phyloP scores from a whole-genome alignment of 768 basidiomycete genomes.

The Hemileccinum rubropunctum region DNA sequence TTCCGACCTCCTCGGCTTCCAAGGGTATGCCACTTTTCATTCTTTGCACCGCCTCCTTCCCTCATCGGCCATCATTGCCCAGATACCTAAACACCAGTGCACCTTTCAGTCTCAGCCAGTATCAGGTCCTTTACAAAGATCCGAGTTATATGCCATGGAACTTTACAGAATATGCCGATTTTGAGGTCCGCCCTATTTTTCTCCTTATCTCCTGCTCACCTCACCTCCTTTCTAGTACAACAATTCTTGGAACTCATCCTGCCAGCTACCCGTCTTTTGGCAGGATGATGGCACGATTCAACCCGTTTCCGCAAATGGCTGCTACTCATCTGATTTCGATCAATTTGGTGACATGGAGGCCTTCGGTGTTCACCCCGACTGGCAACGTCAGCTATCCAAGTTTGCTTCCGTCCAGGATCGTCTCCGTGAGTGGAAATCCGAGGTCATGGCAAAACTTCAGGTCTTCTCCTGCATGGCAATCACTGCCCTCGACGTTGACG shows the following conservation, averaged over 20 bases:
- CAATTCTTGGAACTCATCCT: slow-evolving; percentile 73
- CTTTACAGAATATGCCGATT: slow-evolving; percentile 82
- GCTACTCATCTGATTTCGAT: slow-evolving; percentile 83
- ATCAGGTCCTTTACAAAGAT: slow-evolving; percentile 69
- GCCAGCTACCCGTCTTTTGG: slow-evolving; percentile 79
- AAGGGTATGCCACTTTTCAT: slow-evolving; percentile 53
- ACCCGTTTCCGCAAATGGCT: slow-evolving; percentile 60
- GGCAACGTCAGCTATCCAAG: slow-evolving; percentile 91
- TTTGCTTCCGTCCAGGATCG: slow-evolving; percentile 97
- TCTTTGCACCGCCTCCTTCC: slow-evolving; percentile 3
- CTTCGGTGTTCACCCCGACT: slow-evolving; percentile 93
- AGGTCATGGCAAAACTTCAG: slow-evolving; percentile 74
- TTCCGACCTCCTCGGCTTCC: slow-evolving; percentile 81
- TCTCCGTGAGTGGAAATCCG: slow-evolving; percentile 86
- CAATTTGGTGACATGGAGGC: slow-evolving; percentile 97
- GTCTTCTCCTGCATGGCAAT: slow-evolving; percentile 85
- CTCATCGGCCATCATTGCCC: slow-evolving; percentile 15
- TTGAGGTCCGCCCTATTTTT: slow-evolving; percentile 45
- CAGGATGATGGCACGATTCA: slow-evolving; percentile 62
- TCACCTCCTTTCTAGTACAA: slow-evolving; percentile 41
- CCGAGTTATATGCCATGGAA: slow-evolving; percentile 83
- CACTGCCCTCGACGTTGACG: slow-evolving; percentile 86
- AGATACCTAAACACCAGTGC: slow-evolving; percentile 75
- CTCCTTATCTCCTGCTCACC: background rate
- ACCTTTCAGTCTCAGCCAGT: slow-evolving; percentile 75